Evolutionary conservation across 1,284 basidiomycete genomes (phyloP).

Genomic region (Microbotryum saponariae): DNA sequence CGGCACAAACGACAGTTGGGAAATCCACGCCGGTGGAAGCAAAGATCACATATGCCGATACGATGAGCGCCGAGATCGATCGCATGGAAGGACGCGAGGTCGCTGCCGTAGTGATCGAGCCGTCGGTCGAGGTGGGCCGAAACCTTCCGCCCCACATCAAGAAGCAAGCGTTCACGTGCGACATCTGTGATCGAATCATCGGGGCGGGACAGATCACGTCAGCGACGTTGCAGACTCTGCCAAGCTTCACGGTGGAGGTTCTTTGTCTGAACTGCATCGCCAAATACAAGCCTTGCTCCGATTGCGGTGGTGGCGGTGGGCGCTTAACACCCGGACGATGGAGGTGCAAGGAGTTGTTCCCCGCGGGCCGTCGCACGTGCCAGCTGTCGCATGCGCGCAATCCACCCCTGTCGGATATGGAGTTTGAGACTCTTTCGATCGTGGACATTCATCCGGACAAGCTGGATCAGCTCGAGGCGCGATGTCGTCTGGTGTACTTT

Average conservation of each 20-base stretch:
- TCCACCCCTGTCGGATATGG: slow-evolving; percentile 14
- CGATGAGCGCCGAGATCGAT: slow-evolving; percentile 13
- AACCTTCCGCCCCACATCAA: slow-evolving; percentile 10
- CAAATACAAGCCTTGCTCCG: slow-evolving; percentile 16
- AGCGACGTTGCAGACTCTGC: not conserved
- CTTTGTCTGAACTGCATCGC: slow-evolving; percentile 14
- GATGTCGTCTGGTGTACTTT: slow-evolving; percentile 13
- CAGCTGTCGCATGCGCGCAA: slow-evolving; percentile 18
- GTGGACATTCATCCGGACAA: slow-evolving; percentile 6
- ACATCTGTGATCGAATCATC: slow-evolving; percentile 19
- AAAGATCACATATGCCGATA: slow-evolving; percentile 9
- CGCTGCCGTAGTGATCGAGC: not conserved
- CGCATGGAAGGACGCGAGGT: slow-evolving; percentile 1
- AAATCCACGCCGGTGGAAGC: not conserved
- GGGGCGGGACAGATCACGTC: slow-evolving; percentile 11
- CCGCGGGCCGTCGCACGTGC: slow-evolving; percentile 15
- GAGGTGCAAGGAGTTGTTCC: slow-evolving; percentile 25
- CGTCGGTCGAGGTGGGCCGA: slow-evolving; percentile 8
- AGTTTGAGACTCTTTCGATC: slow-evolving; percentile 10
- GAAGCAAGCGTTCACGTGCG: slow-evolving; percentile 11
- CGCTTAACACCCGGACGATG: slow-evolving; percentile 20
- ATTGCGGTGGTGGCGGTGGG: slow-evolving; percentile 20
- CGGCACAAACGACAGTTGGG: not conserved
- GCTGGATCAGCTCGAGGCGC: slow-evolving; percentile 9
- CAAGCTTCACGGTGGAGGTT: slow-evolving; percentile 19